phyloP scores from a whole-genome alignment of 768 basidiomycete species.

The Russula emetica region DNA sequence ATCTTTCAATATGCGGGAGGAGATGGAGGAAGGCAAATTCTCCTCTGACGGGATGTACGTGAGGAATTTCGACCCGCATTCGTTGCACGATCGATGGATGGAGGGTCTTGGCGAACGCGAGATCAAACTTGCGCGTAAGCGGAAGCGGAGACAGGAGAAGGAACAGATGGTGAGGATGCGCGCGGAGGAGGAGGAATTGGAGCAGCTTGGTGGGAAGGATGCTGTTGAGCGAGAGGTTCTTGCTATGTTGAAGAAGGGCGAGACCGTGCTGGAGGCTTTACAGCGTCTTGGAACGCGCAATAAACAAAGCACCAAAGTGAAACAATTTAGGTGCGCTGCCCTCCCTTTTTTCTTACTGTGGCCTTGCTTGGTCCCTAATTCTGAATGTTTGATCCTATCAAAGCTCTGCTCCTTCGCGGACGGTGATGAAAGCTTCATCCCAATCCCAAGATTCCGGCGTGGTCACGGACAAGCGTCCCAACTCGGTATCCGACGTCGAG shows the following conservation, averaged over 20 bases:
- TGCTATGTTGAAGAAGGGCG: constrained; percentile 76
- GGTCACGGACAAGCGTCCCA: constrained; percentile 18
- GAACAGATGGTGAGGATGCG: constrained; percentile 62
- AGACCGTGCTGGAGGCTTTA: constrained; percentile 85
- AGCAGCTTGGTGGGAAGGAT: constrained; percentile 60
- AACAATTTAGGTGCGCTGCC: constrained; percentile 28
- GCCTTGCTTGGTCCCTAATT: background rate
- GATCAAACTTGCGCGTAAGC: constrained; percentile 75
- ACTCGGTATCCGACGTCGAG: constrained; percentile 58
- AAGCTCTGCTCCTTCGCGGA: constrained; percentile 24
- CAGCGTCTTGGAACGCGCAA: constrained; percentile 74
- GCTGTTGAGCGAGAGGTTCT: constrained; percentile 66
- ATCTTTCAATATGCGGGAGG: constrained; percentile 98
- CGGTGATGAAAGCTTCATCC: background rate
- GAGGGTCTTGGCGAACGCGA: constrained; percentile 80
- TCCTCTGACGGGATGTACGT: constrained; percentile 88
- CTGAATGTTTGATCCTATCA: too few relatives aligned
- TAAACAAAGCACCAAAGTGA: constrained; percentile 44
- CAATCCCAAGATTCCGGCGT: constrained; percentile 3
- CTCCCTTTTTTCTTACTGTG: background rate
- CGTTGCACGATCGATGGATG: constrained; percentile 94
- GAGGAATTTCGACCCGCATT: constrained; percentile 83
- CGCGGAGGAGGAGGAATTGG: constrained; percentile 71
- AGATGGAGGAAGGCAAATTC: constrained; percentile 98
- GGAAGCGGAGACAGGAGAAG: constrained; percentile 71